These are phyloP conservation scores for Lenzites betulinus DNA, from an alignment of 768 basidiomycete genomes.

Conservation along the genomic window DNA sequence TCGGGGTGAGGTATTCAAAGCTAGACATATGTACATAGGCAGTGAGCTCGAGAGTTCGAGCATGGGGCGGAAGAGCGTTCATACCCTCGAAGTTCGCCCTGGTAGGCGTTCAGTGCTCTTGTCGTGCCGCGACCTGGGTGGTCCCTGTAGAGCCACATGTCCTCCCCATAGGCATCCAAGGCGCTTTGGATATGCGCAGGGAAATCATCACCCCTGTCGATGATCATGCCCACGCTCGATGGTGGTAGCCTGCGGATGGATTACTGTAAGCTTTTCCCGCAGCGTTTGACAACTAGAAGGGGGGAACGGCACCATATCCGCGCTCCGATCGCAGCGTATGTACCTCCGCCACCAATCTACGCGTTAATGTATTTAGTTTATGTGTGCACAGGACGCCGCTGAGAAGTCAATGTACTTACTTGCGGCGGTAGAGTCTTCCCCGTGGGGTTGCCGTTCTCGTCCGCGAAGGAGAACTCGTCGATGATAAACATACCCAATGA, in stretches of 20 bases:
- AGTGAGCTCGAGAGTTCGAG: neutral
- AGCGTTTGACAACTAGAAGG: neutral
- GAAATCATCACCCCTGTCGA: conserved; percentile 83
- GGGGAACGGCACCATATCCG: conserved; percentile 66
- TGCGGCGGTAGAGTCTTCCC: conserved; percentile 49
- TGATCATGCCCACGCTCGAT: conserved; percentile 71
- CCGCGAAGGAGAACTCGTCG: conserved; percentile 71
- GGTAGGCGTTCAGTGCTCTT: conserved; percentile 72
- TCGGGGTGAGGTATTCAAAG: conserved; percentile 77
- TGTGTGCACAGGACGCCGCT: neutral
- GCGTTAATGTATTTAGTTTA: neutral
- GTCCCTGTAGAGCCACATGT: conserved; percentile 80
- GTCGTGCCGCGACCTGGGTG: conserved; percentile 60
- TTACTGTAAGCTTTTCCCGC: neutral
- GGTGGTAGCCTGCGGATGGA: conserved; percentile 58
- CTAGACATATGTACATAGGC: conserved; percentile 37
- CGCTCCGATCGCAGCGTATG: conserved; percentile 77
- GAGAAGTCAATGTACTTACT: conserved; percentile 36
- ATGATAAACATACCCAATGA: conserved; percentile 92
- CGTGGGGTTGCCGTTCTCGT: conserved; percentile 56
- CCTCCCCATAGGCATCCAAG: conserved; percentile 62
- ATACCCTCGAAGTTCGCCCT: conserved; percentile 72
- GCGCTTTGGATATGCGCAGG: conserved; percentile 54
- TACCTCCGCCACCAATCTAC: conserved; percentile 89
- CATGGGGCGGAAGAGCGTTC: neutral